A percentile compares a stretch with the other conserved stretches of the same genome.
Evolutionary conservation across 495 filamentous ascomycete species (phyloP).

Genomic region (Talaromyces ruber): DNA sequence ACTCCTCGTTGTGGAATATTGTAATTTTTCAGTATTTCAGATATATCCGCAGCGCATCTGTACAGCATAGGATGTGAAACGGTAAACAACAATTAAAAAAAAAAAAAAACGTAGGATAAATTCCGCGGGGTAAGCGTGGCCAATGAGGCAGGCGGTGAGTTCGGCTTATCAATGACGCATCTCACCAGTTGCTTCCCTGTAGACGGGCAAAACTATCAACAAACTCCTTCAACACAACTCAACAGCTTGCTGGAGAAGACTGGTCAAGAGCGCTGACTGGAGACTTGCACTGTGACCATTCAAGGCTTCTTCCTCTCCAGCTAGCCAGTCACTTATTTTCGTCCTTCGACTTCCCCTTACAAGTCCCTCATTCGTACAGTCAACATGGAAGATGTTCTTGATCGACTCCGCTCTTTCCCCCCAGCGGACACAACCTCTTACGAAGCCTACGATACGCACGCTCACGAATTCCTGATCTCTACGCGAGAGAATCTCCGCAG

Average conservation of each 20-base stretch:
- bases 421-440: slow-evolving; percentile 7
- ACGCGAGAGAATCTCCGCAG: slow-evolving; percentile 13
- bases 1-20: not conserved
- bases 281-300: not conserved
- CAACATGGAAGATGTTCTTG: slow-evolving; percentile 3
- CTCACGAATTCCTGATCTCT: slow-evolving; percentile 19
- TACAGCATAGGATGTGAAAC: not conserved
- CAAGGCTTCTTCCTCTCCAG: not conserved
- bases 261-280: not conserved
- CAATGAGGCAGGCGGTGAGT: not conserved
- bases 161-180: not conserved
- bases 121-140: not conserved
- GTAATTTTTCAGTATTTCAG: not conserved
- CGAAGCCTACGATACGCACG: slow-evolving; percentile 21
- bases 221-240: not conserved
- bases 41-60: not conserved
- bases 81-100: no score
- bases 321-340: not conserved
- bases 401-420: slow-evolving; percentile 10
- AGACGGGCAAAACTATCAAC: not conserved
- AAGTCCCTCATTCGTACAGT: not conserved
- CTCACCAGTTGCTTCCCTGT: not conserved
- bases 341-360: not conserved
- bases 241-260: not conserved
- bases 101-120: not conserved